A percentile compares a stretch with the other conserved stretches of the same genome.
phyloP scores from a whole-genome alignment of 306 rosid species.

The Benincasa hispida region DNA sequence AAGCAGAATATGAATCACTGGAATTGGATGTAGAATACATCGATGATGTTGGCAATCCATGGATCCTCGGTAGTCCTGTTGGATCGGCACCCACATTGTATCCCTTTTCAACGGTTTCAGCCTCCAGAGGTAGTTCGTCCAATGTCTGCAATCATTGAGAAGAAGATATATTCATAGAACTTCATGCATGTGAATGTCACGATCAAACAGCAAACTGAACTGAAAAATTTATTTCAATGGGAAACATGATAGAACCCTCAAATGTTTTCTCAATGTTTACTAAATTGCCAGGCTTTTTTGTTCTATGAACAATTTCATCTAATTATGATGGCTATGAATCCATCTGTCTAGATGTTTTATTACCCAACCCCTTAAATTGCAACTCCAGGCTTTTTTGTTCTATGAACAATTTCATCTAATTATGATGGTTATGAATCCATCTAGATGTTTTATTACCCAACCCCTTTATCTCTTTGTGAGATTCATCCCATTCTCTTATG shows the following conservation, averaged over 20 bases:
- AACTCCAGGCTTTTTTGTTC: not conserved
- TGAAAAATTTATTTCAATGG: not conserved
- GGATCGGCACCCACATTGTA: constrained; percentile 55
- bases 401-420: not conserved
- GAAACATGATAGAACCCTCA: not conserved
- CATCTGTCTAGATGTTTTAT: not conserved
- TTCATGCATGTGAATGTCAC: not conserved
- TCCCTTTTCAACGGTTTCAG: constrained; percentile 91
- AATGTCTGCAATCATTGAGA: constrained; percentile 41
- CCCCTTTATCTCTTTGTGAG: too few relatives aligned
- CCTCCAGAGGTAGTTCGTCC: constrained; percentile 90
- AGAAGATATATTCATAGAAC: not conserved
- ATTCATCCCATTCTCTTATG: too few relatives aligned
- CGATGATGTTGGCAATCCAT: constrained; percentile 67
- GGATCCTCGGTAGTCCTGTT: constrained; percentile 81
- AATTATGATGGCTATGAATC: not conserved
- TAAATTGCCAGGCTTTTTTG: not conserved
- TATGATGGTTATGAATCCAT: not conserved
- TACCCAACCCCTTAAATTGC: not conserved
- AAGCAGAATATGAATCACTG: constrained; percentile 43
- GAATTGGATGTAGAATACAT: constrained; percentile 57
- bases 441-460: not conserved
- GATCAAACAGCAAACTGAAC: not conserved
- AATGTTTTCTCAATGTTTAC: not conserved
- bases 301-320: not conserved